Evolutionary conservation across 1,284 basidiomycete genomes (phyloP), one percentile per base, ranked within the genome.

Genomic region (Exobasidium cylindrosporum): DNA sequence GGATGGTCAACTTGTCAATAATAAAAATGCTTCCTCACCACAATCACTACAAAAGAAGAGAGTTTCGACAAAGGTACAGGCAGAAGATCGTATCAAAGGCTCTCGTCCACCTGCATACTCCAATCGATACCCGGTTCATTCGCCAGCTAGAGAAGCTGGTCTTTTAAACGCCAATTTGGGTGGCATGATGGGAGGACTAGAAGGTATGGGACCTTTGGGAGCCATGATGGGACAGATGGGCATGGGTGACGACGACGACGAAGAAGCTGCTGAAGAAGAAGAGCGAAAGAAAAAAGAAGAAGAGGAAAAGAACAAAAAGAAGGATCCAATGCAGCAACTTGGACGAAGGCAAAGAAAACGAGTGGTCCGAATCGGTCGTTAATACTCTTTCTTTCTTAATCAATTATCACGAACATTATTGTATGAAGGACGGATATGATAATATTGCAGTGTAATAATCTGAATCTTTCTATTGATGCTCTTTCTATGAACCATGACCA

Each of bases 201-300:
- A 57, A 60, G 49, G 52, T n/a, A 66, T 77, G 50, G 74, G 73
- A 14, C 70, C 74, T 1, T 59, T 78, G 5, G 74, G 72, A 26
- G 69, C 68, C 24, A 79, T 79, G 76, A 67, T 79, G 21, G 69
- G 76, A 47, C 60, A 64, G 28, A 67, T 79, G 69, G 73, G 74
- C 28, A 55, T 76, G 6, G 76, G 72, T 7, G 75, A 73, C n/a
- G 72, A 72, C 13, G 70, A 69, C 13, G 75, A 76, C 21, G 73
- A 74, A 6, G 70, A 69, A 7, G 68, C 68, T 17, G 60, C 24
- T 57, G 57, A 23, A 24, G 14, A 21, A n/a, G 53, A 45, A 50
- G 21, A 11, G 44, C 4, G 46, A 23, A 45, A 31, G 23, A 29
- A 21, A 52, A 26, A 50, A 53, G 55, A 60, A 44, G 57, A 46